Conservation (phyloP, 2,329 filamentous ascomycete genomes). For the Botrytis hyacinthi region DNA sequence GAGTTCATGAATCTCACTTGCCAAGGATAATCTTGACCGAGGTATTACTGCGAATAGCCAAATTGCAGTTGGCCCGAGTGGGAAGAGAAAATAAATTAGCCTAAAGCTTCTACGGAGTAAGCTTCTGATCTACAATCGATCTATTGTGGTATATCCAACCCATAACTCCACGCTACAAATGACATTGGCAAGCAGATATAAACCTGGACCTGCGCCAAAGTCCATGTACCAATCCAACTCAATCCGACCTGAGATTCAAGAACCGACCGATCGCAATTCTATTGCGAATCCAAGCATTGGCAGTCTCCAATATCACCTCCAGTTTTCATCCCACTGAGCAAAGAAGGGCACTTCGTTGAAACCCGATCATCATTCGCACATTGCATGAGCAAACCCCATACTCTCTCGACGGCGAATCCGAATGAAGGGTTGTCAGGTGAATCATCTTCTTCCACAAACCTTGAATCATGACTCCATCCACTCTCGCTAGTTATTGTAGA, state of each 20-base stretch:
- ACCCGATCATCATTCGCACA: constrained; percentile 60
- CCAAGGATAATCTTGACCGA: neutral
- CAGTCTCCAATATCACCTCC: constrained; percentile 30
- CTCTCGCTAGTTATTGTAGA: constrained; percentile 28
- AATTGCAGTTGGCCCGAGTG: neutral
- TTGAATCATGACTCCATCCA: constrained; percentile 30
- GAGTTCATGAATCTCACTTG: neutral
- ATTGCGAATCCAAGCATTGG: constrained; percentile 33
- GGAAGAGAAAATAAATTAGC: neutral
- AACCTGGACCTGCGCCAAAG: neutral
- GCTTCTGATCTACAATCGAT: neutral
- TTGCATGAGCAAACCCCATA: constrained; percentile 36
- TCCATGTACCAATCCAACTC: neutral
- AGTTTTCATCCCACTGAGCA: constrained; percentile 71
- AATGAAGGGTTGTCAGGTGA: constrained; percentile 33
- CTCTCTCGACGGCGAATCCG: constrained; percentile 34
- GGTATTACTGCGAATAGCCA: neutral
- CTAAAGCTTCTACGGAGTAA: neutral
- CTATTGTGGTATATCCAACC: neutral
- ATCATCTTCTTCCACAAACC: constrained; percentile 22
- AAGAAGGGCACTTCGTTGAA: constrained; percentile 76
- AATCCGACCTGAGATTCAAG: neutral
- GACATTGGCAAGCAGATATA: neutral
- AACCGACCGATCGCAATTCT: neutral
- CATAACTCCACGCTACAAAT: neutral